Percentiles rank a stretch among this genome's conserved stretches.
Evolutionary conservation across 2,329 filamentous ascomycete genomes (phyloP).

Genomic region (Penicillium italicum): DNA sequence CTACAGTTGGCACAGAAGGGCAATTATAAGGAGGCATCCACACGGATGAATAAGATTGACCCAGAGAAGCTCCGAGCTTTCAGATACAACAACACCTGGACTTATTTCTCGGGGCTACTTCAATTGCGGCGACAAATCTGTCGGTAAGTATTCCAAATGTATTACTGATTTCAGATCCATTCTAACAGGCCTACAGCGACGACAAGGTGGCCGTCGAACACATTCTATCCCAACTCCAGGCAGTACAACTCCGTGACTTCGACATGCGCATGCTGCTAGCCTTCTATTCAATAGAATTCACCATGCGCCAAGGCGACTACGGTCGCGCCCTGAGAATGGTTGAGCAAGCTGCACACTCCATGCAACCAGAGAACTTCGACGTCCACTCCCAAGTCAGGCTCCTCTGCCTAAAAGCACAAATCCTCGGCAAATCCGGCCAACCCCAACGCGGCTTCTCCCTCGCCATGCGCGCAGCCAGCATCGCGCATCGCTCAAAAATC

Average conservation of each 20-base stretch:
- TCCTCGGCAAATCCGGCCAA: constrained; percentile 65
- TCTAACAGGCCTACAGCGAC: constrained; percentile 42
- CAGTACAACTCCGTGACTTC: constrained; percentile 52
- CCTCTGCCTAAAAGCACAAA: constrained; percentile 66
- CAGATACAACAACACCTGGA: constrained; percentile 65
- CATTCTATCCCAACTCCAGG: constrained; percentile 56
- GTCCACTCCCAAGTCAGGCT: constrained; percentile 67
- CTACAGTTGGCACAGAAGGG: constrained; percentile 60
- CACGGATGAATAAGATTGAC: constrained; percentile 58
- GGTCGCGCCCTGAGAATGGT: constrained; percentile 53
- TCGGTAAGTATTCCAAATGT: constrained; percentile 29
- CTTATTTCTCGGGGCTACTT: constrained; percentile 42
- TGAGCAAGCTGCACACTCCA: constrained; percentile 51
- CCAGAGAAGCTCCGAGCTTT: constrained; percentile 64
- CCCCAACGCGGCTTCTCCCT: constrained; percentile 74
- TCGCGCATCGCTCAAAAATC: constrained; percentile 67
- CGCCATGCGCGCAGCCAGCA: constrained; percentile 68
- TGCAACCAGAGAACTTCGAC: constrained; percentile 56
- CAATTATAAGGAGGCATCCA: constrained; percentile 65
- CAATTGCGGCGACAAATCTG: constrained; percentile 43
- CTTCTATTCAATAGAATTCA: constrained; percentile 58
- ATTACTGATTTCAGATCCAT: background rate
- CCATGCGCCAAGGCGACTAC: constrained; percentile 53
- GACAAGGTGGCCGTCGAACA: constrained; percentile 56
- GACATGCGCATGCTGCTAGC: constrained; percentile 59